Base-by-base conservation (phyloP, 1,139 yeast species). In the Geotrichum carabidarum region DNA sequence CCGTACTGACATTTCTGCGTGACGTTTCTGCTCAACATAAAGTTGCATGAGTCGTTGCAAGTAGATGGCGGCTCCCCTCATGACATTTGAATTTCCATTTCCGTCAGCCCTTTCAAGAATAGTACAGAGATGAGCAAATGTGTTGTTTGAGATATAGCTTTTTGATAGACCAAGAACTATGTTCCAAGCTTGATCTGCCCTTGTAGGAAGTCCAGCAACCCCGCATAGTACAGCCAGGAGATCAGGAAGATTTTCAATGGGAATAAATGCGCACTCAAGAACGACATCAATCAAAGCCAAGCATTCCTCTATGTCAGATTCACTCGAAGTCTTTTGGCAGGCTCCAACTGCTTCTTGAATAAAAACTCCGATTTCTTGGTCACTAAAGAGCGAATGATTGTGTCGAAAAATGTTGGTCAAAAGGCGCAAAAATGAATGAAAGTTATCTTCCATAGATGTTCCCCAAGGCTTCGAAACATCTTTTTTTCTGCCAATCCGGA, bases 161-260 rank as follows among this genome's bases (percentile, higher is more conserved):
- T 66, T 61, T 15, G 76, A 62, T 40, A 80, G 59, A 37, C 70
- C 71, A 30, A 59, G 61, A 11, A 77, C 63, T 1, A 71, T 67
- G 6, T 71, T 71, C 72, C 78, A 74, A 0, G 78, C 70, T n/a
- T 68, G 54, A 3, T 68, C 71, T n/a, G 69, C 67, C 35, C 78
- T 67, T 0, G 70, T 64, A 4, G 17, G 73, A 14, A 32, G 44
- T 15, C 31, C 51, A 9, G 47, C 62, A 0, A 81, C 78, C 2
- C 79, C 78, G 55, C 86, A 78, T 4, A 84, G 62, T 11, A 81
- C 73, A 45, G 73, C 74, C 3, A 83, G 63, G 1, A 76, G 68
- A 18, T 71, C 70, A 51, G 67, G 66, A 37, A 80, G 64, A 37
- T 70, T 65, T 0, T 69, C 62, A 9, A 68, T 58, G 0, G 87